phyloP scores from a whole-genome alignment of 2,329 filamentous ascomycete genomes.

The Nigrospora sphaerica region DNA sequence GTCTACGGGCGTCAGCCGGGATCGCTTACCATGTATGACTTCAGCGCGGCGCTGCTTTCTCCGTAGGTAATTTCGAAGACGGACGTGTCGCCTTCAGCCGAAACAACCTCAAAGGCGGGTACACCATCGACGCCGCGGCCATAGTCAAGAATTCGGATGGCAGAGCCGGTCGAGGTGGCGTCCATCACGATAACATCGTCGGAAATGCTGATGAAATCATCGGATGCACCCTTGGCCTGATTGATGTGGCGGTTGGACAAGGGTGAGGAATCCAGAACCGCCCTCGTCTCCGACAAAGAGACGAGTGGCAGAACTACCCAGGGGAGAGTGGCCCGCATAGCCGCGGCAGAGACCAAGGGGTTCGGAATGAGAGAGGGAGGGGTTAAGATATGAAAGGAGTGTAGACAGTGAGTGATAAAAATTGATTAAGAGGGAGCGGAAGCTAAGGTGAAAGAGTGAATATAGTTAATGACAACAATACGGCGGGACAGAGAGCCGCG shows the following conservation, averaged over 20 bases:
- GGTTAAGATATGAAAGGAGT: no score
- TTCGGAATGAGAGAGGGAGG: no score
- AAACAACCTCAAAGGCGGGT: conserved; percentile 7
- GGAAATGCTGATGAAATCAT: neutral
- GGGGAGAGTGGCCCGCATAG: neutral
- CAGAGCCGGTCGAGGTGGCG: neutral
- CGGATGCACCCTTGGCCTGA: neutral
- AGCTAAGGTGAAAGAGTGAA: no score
- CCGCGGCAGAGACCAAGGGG: neutral
- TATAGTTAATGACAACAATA: no score
- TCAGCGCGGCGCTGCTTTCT: conserved; percentile 5
- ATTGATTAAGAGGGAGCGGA: no score
- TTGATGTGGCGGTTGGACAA: neutral
- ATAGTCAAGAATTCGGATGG: conserved; percentile 4
- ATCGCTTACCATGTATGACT: conserved; percentile 5
- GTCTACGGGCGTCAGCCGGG: neutral
- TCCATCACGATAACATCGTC: neutral
- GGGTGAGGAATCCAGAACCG: neutral
- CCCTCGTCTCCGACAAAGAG: neutral
- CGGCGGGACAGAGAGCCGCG: no score
- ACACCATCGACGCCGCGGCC: conserved; percentile 5
- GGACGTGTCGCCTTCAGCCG: conserved; percentile 6
- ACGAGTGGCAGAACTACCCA: neutral
- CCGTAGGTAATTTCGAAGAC: conserved; percentile 7
- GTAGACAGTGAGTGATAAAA: no score